These are phyloP conservation scores for Fistulifera pelliculosa DNA, from an alignment of 108 stramenopile genomes.

Conservation along the genomic window DNA sequence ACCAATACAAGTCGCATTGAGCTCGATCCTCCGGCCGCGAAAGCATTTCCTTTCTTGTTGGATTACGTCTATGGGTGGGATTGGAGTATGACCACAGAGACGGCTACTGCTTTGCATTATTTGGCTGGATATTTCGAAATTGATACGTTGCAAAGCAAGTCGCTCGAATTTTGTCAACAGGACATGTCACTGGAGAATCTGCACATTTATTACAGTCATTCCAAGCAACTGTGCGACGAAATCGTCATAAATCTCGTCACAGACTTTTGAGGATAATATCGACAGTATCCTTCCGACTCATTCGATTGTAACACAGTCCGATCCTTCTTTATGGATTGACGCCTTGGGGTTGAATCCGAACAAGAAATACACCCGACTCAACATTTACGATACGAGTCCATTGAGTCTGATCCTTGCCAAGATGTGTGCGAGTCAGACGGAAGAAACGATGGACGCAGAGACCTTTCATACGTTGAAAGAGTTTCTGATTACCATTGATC, in stretches of 20 bases:
- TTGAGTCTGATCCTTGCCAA: too few species aligned
- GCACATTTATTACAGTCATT: background rate
- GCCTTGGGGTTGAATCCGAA: background rate
- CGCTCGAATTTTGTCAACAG: background rate
- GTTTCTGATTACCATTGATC: background rate
- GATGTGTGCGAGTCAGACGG: background rate
- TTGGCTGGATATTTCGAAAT: constrained; percentile 4
- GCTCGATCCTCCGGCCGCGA: constrained; percentile 13
- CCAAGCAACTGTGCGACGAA: background rate
- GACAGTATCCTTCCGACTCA: background rate
- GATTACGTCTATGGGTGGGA: constrained; percentile 17
- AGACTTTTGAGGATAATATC: background rate
- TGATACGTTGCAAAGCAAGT: background rate
- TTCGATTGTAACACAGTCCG: background rate
- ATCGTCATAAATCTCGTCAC: background rate
- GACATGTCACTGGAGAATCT: constrained; percentile 1
- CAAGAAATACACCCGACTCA: background rate
- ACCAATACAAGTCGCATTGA: background rate
- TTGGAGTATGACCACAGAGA: background rate
- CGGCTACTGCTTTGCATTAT: constrained; percentile 1
- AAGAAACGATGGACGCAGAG: background rate
- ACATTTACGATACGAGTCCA: background rate
- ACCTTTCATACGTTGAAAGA: background rate
- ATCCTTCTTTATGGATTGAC: background rate
- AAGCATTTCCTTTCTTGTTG: constrained; percentile 24